Evolutionary conservation across 768 basidiomycete species (phyloP), one percentile per base, ranked within the genome.

Genomic region (Xerocomus brunneocitrinus): DNA sequence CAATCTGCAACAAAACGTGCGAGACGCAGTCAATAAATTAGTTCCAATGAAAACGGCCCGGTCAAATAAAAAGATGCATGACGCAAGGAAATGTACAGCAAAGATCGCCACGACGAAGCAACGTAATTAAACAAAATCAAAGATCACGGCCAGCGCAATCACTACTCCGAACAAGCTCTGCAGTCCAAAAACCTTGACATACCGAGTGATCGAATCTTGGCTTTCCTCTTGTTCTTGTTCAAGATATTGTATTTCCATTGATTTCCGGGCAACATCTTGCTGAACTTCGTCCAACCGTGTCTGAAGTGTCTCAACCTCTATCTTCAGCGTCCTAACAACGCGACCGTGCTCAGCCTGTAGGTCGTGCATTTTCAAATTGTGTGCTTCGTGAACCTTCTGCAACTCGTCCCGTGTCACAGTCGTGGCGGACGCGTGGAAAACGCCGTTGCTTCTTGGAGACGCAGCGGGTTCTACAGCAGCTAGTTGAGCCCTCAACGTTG

Each of bases 211-310:
- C 54, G 83, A 79, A 63, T 89, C 87, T 60, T 84, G 77, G 56
- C 63, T 81, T 60, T 92, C 91, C 39, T 91, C 88, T 64, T 87
- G 82, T 25, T 90, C 88, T 65, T 83, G 80, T 64, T 89, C 89
- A 52, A 89, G 76, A 68, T 84, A 88, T 58, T 82, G 77, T 43
- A 91, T 85, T 71, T 92, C 91, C 87, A 92, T 85, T 53, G 77
- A 76, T 69, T 89, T 90, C 56, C 85, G 77, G 5, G 71, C 75
- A 49, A 88, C 71, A 57, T 87, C 83, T 53, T 79, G 74, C 61
- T 83, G 75, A 42, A 85, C 71, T 47, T 83, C 82, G 19, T 74
- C 73, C 36, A 80, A 73, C 63, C 75, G 80, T 27, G 62, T 56
- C 52, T 76, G 70, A 12, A 81, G 72, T 9, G 68, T 70, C 34